Percentiles rank a stretch among this genome's conserved stretches.
Conservation (phyloP, 306 rosid genomes). For the Arachis hypogaea region DNA sequence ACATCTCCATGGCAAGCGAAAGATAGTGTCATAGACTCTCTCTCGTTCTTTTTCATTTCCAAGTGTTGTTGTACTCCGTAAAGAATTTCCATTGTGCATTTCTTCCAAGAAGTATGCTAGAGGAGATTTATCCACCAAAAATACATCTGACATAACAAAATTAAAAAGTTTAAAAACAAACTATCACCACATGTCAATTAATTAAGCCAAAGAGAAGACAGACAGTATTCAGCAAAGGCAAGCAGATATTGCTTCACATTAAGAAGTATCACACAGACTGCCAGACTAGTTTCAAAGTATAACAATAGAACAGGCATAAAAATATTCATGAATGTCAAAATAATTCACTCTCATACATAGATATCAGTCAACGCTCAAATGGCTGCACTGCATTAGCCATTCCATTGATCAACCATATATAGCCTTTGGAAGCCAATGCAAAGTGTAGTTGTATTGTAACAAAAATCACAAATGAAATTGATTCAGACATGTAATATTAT, state of each 20-base stretch:
- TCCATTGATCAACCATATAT: too few species aligned
- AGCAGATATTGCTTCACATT: conserved; percentile 19
- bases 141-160: conserved; percentile 49
- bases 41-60: conserved; percentile 94
- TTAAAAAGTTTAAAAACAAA: background rate
- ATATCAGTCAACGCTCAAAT: conserved; percentile 3
- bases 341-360: conserved; percentile 11
- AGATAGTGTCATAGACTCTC: conserved; percentile 91
- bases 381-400: background rate
- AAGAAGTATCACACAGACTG: background rate
- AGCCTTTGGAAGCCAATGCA: too few species aligned
- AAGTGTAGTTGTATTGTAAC: too few species aligned
- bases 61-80: conserved; percentile 79
- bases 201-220: conserved; percentile 8
- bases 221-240: conserved; percentile 5
- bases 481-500: background rate
- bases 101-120: conserved; percentile 79
- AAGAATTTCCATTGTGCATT: conserved; percentile 81
- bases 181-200: conserved; percentile 26
- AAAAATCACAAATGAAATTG: background rate
- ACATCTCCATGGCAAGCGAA: conserved; percentile 99
- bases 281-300: conserved; percentile 19
- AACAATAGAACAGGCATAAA: conserved; percentile 22
- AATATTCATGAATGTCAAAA: conserved; percentile 15
- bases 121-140: conserved; percentile 74